These are phyloP conservation scores for Flagelloscypha sp. DNA, from an alignment of 768 basidiomycete genomes.

Conservation along the genomic window DNA sequence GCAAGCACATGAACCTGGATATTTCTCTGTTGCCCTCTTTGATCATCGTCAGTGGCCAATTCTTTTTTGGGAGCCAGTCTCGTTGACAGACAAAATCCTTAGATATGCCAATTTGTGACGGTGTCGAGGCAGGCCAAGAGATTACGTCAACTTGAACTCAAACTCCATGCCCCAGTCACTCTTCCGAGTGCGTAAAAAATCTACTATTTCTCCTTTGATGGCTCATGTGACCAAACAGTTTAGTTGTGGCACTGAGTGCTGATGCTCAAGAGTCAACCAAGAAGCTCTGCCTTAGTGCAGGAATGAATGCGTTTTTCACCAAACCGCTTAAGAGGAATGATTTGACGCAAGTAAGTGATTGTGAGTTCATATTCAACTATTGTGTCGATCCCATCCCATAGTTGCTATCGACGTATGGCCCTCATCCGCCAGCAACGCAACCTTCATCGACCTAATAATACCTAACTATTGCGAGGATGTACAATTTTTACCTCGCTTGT, in stretches of 20 bases:
- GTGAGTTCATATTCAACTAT: too few species aligned
- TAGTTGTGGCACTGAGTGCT: constrained; percentile 67
- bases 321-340: constrained; percentile 60
- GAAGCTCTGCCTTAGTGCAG: constrained; percentile 65
- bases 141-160: constrained; percentile 48
- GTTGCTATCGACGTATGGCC: too few species aligned
- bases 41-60: constrained; percentile 52
- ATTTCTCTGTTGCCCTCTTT: constrained; percentile 63
- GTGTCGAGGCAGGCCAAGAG: constrained; percentile 68
- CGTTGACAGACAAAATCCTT: constrained; percentile 1
- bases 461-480: too few species aligned
- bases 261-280: constrained; percentile 75
- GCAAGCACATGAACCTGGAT: constrained; percentile 59
- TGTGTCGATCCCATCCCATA: too few species aligned
- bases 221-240: constrained; percentile 1
- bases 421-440: too few species aligned
- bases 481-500: too few species aligned
- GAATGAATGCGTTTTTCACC: constrained; percentile 71
- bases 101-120: constrained; percentile 79
- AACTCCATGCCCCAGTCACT: constrained; percentile 38
- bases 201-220: background rate
- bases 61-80: background rate
- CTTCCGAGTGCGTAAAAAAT: constrained; percentile 43
- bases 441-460: too few species aligned
- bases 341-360: background rate